Evolutionary conservation across 257 asterid species (phyloP).

Genomic region (Oldenlandia corymbosa): DNA sequence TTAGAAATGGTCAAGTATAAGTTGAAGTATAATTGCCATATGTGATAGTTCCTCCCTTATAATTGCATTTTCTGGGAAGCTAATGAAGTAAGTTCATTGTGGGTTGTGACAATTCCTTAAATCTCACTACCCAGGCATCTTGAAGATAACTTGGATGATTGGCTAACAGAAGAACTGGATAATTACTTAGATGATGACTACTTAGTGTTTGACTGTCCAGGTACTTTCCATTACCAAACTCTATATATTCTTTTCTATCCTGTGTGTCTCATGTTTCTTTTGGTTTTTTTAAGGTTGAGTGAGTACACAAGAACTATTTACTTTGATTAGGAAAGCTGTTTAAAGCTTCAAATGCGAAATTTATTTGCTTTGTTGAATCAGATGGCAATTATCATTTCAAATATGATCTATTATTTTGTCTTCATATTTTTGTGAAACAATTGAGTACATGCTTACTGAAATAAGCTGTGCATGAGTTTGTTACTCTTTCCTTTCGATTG

Average conservation of each 20-base stretch:
- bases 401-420: background rate
- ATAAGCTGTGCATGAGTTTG: background rate
- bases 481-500: background rate
- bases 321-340: background rate
- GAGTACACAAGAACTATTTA: background rate
- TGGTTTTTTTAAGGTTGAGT: background rate
- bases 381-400: background rate
- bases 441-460: too few species aligned
- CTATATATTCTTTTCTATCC: background rate
- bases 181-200: constrained; percentile 90
- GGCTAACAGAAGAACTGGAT: constrained; percentile 93
- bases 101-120: constrained; percentile 41
- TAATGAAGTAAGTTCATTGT: background rate
- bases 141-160: constrained; percentile 86
- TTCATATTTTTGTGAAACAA: background rate
- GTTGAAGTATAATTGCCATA: background rate
- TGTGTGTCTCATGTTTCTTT: background rate
- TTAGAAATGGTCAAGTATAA: background rate
- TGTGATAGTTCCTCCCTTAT: background rate
- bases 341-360: background rate
- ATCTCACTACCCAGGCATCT: constrained; percentile 53
- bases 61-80: background rate
- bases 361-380: background rate
- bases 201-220: constrained; percentile 93
- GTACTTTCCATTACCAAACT: constrained; percentile 25